These are phyloP conservation scores for Candida pseudofarinosa DNA, from an alignment of 805 yeast genomes.

Conservation along the genomic window DNA sequence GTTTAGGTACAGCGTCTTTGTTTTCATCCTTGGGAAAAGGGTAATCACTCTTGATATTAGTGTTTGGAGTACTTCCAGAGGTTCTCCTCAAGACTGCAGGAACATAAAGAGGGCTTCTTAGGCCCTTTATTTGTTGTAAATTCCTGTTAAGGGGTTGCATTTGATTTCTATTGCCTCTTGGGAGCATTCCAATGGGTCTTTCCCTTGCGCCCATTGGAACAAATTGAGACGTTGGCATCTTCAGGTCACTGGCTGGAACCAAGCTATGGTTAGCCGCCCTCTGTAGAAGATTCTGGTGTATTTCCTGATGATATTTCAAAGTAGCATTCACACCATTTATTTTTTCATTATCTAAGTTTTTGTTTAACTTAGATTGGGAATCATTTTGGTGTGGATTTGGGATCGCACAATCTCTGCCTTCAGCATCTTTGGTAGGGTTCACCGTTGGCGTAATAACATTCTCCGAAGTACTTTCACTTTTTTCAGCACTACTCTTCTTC, in stretches of 20 bases:
- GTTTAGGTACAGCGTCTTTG: background rate
- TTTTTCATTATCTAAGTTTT: background rate
- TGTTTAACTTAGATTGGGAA: background rate
- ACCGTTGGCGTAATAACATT: background rate
- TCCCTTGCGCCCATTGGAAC: background rate
- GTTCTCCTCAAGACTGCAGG: slow-evolving; percentile 79
- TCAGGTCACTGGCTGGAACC: background rate
- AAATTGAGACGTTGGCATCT: background rate
- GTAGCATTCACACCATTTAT: slow-evolving; percentile 3
- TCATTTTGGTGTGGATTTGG: background rate
- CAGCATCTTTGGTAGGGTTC: background rate
- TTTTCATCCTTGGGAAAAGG: background rate
- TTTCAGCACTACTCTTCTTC: background rate
- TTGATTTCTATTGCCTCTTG: background rate
- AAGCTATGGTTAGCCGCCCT: background rate
- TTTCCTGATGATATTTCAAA: slow-evolving; percentile 14
- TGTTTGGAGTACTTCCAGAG: background rate
- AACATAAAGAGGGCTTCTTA: slow-evolving; percentile 79
- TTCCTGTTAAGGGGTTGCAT: slow-evolving; percentile 20
- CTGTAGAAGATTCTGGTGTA: slow-evolving; percentile 12
- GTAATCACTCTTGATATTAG: slow-evolving; percentile 1
- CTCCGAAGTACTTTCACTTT: background rate
- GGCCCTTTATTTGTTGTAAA: slow-evolving; percentile 70
- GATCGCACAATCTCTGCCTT: background rate
- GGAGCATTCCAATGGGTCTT: slow-evolving; percentile 1